Base-by-base conservation (phyloP, 2,329 filamentous ascomycete species). In the Epichloe hybrida region DNA sequence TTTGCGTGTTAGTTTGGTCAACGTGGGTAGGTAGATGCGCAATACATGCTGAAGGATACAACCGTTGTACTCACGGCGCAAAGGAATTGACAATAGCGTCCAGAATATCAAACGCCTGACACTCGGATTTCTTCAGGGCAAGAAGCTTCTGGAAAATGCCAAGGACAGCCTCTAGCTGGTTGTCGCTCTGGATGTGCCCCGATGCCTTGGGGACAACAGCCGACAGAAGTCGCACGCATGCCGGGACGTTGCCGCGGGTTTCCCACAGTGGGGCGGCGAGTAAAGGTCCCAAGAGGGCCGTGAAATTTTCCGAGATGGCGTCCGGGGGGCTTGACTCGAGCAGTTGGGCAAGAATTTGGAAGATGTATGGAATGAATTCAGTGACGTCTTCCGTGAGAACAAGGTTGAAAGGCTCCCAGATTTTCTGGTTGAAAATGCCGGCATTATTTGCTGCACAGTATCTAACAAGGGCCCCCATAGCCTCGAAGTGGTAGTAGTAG, bases 401-500 rank as follows among this genome's bases (percentile, higher is more conserved):
- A 51, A 77, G 75, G 52, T 88, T 83, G 64, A 97, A 93, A 1
- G 90, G 86, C 50, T 81, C 75, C 73, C 93, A 96, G 2, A 98
- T 75, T 52, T 82, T 81, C 53, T 83, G 76, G 62, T 96, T 88
- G 48, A 97, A 78, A 59, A 85, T 81, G 31, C 80, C 76, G 9
- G 86, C 80, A 56, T 87, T 80, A 3, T 76, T 74, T 2, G 68
- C 54, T 71, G 84, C 63, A 75, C 87, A 69, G 76, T 83, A 74
- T 77, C 69, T 66, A 27, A 97, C 86, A 46, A 98, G 75, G 15
- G 93, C 91, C 36, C 93, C 93, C 44, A 98, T 72, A 3, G 88
- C 87, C 71, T 98, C 93, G 56, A 98, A 98, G 65, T 95, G 88
- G 67, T 91, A 98, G 72, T 98, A 98, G 70, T 96, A 96, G 71